A percentile compares a stretch with the other conserved stretches of the same genome.
Conservation (phyloP, 441 rosid genomes). For the Viola pubescens region DNA sequence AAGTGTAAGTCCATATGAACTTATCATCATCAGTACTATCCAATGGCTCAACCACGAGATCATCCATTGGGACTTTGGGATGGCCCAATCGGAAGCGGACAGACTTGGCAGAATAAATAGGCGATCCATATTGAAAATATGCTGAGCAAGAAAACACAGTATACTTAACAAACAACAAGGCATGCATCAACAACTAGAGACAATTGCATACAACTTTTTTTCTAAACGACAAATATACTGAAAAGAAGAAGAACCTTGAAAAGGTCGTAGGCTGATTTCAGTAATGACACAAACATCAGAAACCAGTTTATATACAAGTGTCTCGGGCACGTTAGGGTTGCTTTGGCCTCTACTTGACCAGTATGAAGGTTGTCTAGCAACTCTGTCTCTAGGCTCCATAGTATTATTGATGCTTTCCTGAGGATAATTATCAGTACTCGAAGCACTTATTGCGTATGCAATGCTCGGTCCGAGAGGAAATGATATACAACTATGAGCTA, state of each 20-base stretch:
- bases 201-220: neutral
- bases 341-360: conserved; percentile 90
- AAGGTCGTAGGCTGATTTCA: conserved; percentile 71
- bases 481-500: conserved; percentile 41
- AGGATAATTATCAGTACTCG: conserved; percentile 88
- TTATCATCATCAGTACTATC: conserved; percentile 30
- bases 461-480: conserved; percentile 41
- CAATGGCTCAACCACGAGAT: conserved; percentile 22
- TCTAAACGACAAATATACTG: conserved; percentile 2
- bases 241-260: conserved; percentile 45
- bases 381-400: conserved; percentile 42
- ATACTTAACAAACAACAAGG: conserved; percentile 15
- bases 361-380: conserved; percentile 46
- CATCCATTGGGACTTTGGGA: conserved; percentile 23
- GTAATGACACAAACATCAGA: conserved; percentile 63
- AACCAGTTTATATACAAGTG: conserved; percentile 54
- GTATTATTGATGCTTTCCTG: conserved; percentile 70
- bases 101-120: conserved; percentile 73
- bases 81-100: conserved; percentile 78
- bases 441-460: conserved; percentile 56
- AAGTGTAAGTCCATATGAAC: conserved; percentile 76
- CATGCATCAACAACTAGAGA: conserved; percentile 3
- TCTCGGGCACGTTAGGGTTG: conserved; percentile 69
- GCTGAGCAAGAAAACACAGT: conserved; percentile 34
- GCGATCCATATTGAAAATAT: conserved; percentile 58